Evolutionary conservation across 2,329 filamentous ascomycete species (phyloP).

Genomic region (Diplocarpon mali): DNA sequence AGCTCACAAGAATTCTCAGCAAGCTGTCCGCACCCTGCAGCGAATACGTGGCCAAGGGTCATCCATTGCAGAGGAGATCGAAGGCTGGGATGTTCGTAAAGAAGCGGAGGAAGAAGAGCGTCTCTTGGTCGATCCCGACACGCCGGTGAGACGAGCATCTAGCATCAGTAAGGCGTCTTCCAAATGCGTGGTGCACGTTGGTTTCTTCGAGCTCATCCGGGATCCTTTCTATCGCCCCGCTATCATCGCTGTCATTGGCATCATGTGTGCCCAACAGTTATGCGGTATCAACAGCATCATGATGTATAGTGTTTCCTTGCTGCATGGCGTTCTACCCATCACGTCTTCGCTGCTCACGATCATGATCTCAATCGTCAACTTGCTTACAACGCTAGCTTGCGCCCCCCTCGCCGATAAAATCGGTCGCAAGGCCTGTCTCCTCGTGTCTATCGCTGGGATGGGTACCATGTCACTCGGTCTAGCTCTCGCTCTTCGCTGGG

Average conservation of each 20-base stretch:
- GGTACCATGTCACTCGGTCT: slow-evolving; percentile 66
- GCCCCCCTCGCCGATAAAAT: slow-evolving; percentile 79
- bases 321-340: slow-evolving; percentile 69
- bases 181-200: slow-evolving; percentile 32
- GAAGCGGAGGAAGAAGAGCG: slow-evolving; percentile 22
- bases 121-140: slow-evolving; percentile 18
- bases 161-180: slow-evolving; percentile 15
- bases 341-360: slow-evolving; percentile 80
- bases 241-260: slow-evolving; percentile 72
- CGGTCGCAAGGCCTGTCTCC: slow-evolving; percentile 75
- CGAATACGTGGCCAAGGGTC: slow-evolving; percentile 60
- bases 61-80: slow-evolving; percentile 65
- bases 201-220: slow-evolving; percentile 53
- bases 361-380: slow-evolving; percentile 74
- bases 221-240: slow-evolving; percentile 60
- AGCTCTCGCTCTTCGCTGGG: slow-evolving; percentile 67
- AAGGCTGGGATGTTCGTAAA: slow-evolving; percentile 40
- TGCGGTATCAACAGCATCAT: slow-evolving; percentile 94
- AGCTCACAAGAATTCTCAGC: slow-evolving; percentile 45
- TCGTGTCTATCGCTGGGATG: slow-evolving; percentile 77
- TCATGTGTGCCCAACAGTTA: slow-evolving; percentile 89
- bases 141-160: slow-evolving; percentile 15
- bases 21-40: slow-evolving; percentile 58
- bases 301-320: slow-evolving; percentile 93
- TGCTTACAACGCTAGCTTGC: slow-evolving; percentile 69